Conservation (phyloP, 2,329 filamentous ascomycete species). For the Zasmidium cellare region DNA sequence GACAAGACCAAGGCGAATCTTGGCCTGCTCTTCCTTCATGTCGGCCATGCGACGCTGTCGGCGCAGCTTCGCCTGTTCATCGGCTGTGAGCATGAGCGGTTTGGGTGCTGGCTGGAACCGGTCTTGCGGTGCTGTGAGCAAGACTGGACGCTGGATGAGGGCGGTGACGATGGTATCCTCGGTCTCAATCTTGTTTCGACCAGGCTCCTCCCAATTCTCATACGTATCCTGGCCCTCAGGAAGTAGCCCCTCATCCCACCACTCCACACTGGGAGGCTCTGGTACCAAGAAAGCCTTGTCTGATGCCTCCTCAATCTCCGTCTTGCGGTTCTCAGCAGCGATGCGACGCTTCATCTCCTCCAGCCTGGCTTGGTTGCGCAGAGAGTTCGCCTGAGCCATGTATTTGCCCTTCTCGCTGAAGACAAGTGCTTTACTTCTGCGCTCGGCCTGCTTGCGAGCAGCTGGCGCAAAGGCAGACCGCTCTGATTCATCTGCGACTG, state of each 20-base stretch:
- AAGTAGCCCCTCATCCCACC: slow-evolving; percentile 93
- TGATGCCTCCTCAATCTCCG: slow-evolving; percentile 90
- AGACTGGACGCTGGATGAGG: slow-evolving; percentile 90
- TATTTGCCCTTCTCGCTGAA: slow-evolving; percentile 98
- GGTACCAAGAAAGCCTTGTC: slow-evolving; percentile 84
- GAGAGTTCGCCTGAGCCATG: slow-evolving; percentile 86
- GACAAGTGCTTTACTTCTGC: slow-evolving; percentile 72
- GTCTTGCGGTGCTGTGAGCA: slow-evolving; percentile 88
- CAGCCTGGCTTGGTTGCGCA: slow-evolving; percentile 81
- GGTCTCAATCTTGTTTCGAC: slow-evolving; percentile 70
- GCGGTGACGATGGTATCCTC: slow-evolving; percentile 85
- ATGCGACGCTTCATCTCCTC: slow-evolving; percentile 96
- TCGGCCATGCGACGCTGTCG: slow-evolving; percentile 89
- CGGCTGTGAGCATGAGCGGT: slow-evolving; percentile 86
- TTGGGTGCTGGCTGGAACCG: slow-evolving; percentile 77
- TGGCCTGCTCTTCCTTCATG: slow-evolving; percentile 93
- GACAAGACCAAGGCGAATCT: slow-evolving; percentile 86
- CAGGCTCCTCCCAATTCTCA: slow-evolving; percentile 62
- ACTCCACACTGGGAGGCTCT: slow-evolving; percentile 83
- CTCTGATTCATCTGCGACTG: slow-evolving; percentile 52
- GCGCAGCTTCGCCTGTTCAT: slow-evolving; percentile 88
- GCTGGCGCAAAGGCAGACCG: slow-evolving; percentile 52
- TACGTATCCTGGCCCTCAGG: slow-evolving; percentile 67
- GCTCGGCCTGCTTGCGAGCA: slow-evolving; percentile 65
- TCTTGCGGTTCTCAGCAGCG: slow-evolving; percentile 80